Conservation (phyloP, 2,329 filamentous ascomycete genomes). For the Xylariaceae sp. region DNA sequence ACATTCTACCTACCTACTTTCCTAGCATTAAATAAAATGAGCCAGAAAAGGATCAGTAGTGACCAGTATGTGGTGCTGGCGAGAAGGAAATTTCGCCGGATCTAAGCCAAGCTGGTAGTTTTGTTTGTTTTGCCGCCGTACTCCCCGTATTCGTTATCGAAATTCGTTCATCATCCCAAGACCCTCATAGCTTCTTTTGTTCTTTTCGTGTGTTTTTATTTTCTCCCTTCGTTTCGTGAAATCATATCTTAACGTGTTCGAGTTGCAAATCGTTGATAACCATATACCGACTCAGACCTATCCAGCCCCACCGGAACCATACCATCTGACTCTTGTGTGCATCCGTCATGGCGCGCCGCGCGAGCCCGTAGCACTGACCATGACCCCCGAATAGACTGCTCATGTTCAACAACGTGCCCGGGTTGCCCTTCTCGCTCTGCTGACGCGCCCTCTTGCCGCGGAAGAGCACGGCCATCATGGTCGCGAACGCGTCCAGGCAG, state of each 20-base stretch:
- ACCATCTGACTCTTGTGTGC: slow-evolving; percentile 96
- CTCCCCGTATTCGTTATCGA: too few relatives aligned
- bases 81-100: neutral
- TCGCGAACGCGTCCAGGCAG: slow-evolving; percentile 69
- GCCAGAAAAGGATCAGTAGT: neutral
- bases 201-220: too few relatives aligned
- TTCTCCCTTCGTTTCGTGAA: neutral
- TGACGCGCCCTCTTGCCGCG: slow-evolving; percentile 25
- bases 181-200: too few relatives aligned
- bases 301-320: slow-evolving; percentile 98
- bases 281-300: slow-evolving; percentile 88
- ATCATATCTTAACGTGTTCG: slow-evolving; percentile 36
- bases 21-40: neutral
- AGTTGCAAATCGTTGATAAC: slow-evolving; percentile 78
- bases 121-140: neutral
- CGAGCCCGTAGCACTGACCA: slow-evolving; percentile 47
- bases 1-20: neutral
- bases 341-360: slow-evolving; percentile 79
- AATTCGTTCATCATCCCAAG: neutral
- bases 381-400: slow-evolving; percentile 57
- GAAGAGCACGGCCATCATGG: slow-evolving; percentile 54
- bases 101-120: neutral
- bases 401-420: slow-evolving; percentile 62
- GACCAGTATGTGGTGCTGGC: neutral
- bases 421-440: slow-evolving; percentile 41